These are phyloP conservation scores for Lagenidium giganteum DNA, from an alignment of 352 stramenopile species.

Conservation along the genomic window DNA sequence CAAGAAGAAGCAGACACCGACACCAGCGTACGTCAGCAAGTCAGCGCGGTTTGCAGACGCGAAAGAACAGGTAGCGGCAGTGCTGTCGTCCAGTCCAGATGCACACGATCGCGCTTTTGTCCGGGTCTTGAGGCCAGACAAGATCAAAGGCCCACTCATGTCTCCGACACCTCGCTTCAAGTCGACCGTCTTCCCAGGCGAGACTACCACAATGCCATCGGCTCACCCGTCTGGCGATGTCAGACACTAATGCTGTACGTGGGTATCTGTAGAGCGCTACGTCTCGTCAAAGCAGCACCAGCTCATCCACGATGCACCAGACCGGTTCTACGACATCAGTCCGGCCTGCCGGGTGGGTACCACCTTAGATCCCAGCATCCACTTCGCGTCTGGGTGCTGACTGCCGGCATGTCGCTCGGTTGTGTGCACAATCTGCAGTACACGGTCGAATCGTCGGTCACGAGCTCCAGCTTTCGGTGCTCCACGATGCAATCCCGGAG, in stretches of 20 bases:
- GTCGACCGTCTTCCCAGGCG: conserved; percentile 58
- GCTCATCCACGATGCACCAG: conserved; percentile 40
- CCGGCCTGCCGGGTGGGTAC: conserved; percentile 43
- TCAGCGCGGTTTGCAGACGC: conserved; percentile 47
- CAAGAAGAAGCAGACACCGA: conserved; percentile 57
- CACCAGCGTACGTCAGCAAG: conserved; percentile 51
- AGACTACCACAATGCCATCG: too few species aligned
- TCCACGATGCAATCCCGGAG: conserved; percentile 54
- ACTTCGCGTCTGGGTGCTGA: neutral
- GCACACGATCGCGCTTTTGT: too few species aligned
- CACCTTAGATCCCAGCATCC: neutral
- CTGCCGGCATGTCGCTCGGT: neutral
- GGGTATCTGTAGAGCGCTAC: conserved; percentile 41
- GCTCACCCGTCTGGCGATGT: too few species aligned
- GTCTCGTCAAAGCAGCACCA: conserved; percentile 61
- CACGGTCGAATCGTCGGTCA: conserved; percentile 52
- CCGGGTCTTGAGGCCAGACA: conserved; percentile 20
- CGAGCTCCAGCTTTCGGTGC: conserved; percentile 62
- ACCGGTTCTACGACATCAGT: conserved; percentile 75
- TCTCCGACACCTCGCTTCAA: conserved; percentile 71
- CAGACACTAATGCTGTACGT: too few species aligned
- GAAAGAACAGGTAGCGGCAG: conserved; percentile 40
- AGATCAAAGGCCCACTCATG: conserved; percentile 38
- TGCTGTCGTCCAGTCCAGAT: conserved; percentile 21
- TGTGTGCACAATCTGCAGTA: conserved; percentile 22